Conservation (phyloP, 768 basidiomycete species). For the Wakefieldia striispora region DNA sequence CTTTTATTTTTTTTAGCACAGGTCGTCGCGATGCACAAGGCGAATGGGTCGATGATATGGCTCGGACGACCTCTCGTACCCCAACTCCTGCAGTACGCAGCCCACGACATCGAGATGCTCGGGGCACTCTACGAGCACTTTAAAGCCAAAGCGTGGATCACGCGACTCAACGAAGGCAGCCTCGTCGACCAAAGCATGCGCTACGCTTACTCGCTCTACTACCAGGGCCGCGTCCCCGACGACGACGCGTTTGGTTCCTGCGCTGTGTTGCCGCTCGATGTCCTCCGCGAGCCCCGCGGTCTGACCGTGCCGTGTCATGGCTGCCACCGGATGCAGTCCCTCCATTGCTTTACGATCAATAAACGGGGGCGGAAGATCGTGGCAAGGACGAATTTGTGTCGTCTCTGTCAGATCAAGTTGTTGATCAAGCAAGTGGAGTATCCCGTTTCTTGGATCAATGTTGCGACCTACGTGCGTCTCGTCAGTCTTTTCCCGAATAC, state of each 20-base stretch:
- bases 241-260: constrained; percentile 24
- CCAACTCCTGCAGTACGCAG: constrained; percentile 39
- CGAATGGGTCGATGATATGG: constrained; percentile 32
- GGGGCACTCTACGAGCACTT: constrained; percentile 36
- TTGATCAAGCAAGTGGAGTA: constrained; percentile 23
- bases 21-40: constrained; percentile 38
- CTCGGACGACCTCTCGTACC: constrained; percentile 35
- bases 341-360: constrained; percentile 24
- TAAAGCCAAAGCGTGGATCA: constrained; percentile 24
- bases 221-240: constrained; percentile 27
- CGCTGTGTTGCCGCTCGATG: constrained; percentile 25
- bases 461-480: constrained; percentile 16
- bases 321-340: constrained; percentile 29
- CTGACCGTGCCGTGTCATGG: constrained; percentile 23
- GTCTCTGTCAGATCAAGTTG: constrained; percentile 31
- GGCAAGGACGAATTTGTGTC: constrained; percentile 24
- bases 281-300: constrained; percentile 26
- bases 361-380: constrained; percentile 17
- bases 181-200: constrained; percentile 29
- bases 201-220: constrained; percentile 26
- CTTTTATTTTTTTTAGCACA: constrained; percentile 22
- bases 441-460: constrained; percentile 22
- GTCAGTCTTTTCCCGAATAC: not conserved
- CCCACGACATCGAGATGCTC: constrained; percentile 42
- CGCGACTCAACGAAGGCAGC: constrained; percentile 2